Evolutionary conservation across 768 basidiomycete genomes (phyloP).

Genomic region (Amanita molliuscula): DNA sequence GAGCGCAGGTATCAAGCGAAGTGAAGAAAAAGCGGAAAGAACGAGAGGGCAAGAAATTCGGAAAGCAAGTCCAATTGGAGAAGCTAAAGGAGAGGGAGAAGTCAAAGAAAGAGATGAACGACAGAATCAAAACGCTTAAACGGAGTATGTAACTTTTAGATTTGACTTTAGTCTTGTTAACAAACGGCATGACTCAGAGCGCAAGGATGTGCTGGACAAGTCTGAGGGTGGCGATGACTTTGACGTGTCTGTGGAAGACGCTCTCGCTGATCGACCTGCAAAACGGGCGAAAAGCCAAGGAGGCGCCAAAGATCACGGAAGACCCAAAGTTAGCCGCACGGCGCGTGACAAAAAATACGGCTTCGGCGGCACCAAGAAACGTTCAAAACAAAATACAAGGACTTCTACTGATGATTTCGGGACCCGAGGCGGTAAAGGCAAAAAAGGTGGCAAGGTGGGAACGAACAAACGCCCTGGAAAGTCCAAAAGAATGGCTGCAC

Average conservation of each 20-base stretch:
- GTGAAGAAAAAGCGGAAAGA: slow-evolving; percentile 89
- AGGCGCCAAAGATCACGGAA: slow-evolving; percentile 27
- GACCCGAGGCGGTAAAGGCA: slow-evolving; percentile 20
- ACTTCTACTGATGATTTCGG: slow-evolving; percentile 74
- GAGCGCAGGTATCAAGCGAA: slow-evolving; percentile 76
- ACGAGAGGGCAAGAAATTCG: slow-evolving; percentile 94
- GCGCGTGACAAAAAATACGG: slow-evolving; percentile 76
- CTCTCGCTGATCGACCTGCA: slow-evolving; percentile 60
- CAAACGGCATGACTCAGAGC: slow-evolving; percentile 39
- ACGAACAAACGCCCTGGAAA: slow-evolving; percentile 49
- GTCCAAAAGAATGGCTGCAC: slow-evolving; percentile 37
- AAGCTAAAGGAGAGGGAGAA: slow-evolving; percentile 84
- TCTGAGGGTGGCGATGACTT: slow-evolving; percentile 55
- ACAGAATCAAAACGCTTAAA: slow-evolving; percentile 78
- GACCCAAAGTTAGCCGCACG: slow-evolving; percentile 40
- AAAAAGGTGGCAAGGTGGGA: slow-evolving; percentile 20
- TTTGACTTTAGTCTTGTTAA: not conserved
- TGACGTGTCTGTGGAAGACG: slow-evolving; percentile 87
- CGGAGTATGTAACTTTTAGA: slow-evolving; percentile 50
- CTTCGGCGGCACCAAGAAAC: slow-evolving; percentile 58
- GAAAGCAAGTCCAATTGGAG: slow-evolving; percentile 95
- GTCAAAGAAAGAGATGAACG: slow-evolving; percentile 88
- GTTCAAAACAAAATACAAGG: slow-evolving; percentile 74
- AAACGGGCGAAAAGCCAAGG: slow-evolving; percentile 35
- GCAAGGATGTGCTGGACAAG: slow-evolving; percentile 71